phyloP scores from a whole-genome alignment of 495 filamentous ascomycete species.

The Lophiotrema nucula region DNA sequence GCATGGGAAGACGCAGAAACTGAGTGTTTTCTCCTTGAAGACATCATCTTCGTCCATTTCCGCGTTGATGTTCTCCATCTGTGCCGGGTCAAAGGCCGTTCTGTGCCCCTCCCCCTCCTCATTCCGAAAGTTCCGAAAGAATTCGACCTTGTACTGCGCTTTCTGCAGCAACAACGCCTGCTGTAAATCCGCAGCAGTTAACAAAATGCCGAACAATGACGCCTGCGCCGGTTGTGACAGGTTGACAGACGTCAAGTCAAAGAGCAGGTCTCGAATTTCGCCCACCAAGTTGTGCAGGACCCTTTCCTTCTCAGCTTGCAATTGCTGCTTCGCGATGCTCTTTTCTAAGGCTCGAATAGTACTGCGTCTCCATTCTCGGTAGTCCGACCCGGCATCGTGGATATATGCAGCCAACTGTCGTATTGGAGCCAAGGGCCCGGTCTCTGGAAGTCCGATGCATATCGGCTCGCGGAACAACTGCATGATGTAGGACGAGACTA shows the following conservation, averaged over 20 bases:
- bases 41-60: slow-evolving; percentile 30
- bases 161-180: slow-evolving; percentile 22
- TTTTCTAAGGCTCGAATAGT: slow-evolving; percentile 23
- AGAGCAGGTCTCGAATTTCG: slow-evolving; percentile 11
- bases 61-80: slow-evolving; percentile 31
- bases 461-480: slow-evolving; percentile 35
- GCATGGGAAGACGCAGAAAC: slow-evolving; percentile 37
- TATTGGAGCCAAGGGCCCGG: slow-evolving; percentile 18
- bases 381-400: slow-evolving; percentile 18
- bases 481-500: slow-evolving; percentile 34
- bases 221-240: not conserved
- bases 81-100: slow-evolving; percentile 9
- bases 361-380: slow-evolving; percentile 22
- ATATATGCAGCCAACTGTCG: slow-evolving; percentile 18
- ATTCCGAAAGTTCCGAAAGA: slow-evolving; percentile 17
- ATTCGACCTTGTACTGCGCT: slow-evolving; percentile 21
- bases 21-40: slow-evolving; percentile 11
- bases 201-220: slow-evolving; percentile 16
- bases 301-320: slow-evolving; percentile 11
- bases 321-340: slow-evolving; percentile 4
- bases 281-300: slow-evolving; percentile 12
- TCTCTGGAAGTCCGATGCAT: slow-evolving; percentile 34
- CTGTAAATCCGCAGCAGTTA: slow-evolving; percentile 25
- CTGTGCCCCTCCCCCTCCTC: not conserved
- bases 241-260: slow-evolving; percentile 14